Evolutionary conservation across 169 alveolate genomes (phyloP).

Genomic region (Plasmodium sp.): DNA sequence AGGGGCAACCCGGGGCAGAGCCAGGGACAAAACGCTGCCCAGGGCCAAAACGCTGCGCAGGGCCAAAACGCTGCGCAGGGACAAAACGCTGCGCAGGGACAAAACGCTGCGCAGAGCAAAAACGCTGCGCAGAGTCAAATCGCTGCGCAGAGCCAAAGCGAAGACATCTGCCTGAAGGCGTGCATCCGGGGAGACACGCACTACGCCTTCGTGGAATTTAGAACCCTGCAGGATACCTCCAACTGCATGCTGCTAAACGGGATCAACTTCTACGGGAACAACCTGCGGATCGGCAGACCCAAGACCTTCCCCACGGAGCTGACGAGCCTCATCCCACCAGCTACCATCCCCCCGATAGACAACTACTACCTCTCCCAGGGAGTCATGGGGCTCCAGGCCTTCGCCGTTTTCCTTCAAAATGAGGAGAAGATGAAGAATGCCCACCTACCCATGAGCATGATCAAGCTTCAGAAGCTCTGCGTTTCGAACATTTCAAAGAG

Average conservation of each 20-base stretch:
- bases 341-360: conserved; percentile 73
- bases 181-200: conserved; percentile 96
- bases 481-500: conserved; percentile 42
- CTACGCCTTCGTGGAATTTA: conserved; percentile 95
- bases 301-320: conserved; percentile 79
- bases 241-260: conserved; percentile 84
- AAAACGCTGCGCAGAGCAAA: no score
- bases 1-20: not conserved
- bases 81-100: no score
- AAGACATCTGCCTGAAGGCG: conserved; percentile 86
- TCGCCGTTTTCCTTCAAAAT: conserved; percentile 25
- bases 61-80: not conserved
- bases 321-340: conserved; percentile 73
- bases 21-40: no score
- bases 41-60: not conserved
- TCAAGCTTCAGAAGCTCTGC: conserved; percentile 25
- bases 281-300: conserved; percentile 82
- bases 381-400: conserved; percentile 51
- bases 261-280: conserved; percentile 73
- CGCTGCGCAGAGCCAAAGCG: not conserved
- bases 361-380: conserved; percentile 61
- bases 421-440: conserved; percentile 71
- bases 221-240: conserved; percentile 94
- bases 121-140: no score
- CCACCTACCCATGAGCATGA: conserved; percentile 77